Conservation (phyloP, 2,329 filamentous ascomycete genomes). For the Ophiostoma ips region DNA sequence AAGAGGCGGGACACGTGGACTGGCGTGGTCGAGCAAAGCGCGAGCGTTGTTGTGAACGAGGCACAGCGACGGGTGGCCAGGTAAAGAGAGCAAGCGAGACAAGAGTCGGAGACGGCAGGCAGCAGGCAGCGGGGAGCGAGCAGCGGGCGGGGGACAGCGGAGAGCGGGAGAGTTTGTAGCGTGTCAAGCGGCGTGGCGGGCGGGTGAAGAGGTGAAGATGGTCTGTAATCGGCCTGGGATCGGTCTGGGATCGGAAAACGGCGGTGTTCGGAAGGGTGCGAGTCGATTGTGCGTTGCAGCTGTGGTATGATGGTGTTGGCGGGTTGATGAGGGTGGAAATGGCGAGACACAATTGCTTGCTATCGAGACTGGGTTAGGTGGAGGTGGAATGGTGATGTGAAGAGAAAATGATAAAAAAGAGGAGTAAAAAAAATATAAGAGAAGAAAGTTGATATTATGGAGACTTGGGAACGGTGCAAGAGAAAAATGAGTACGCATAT, state of each 20-base stretch:
- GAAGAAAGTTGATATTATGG: background rate
- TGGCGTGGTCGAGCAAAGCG: too few species aligned
- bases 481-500: background rate
- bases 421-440: slow-evolving; percentile 2
- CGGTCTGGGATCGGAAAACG: background rate
- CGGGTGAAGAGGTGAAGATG: too few species aligned
- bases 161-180: background rate
- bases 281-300: background rate
- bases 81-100: background rate
- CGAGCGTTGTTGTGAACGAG: background rate
- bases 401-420: slow-evolving; percentile 3
- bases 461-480: background rate
- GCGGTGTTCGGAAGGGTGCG: background rate
- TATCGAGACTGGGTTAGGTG: background rate
- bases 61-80: background rate
- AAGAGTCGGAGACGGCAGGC: background rate
- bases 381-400: background rate
- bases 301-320: background rate
- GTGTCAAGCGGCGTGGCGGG: background rate
- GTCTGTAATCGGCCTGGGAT: too few species aligned
- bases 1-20: background rate
- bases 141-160: too few species aligned
- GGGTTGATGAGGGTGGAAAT: background rate
- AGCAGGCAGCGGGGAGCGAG: too few species aligned
- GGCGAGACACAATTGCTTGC: background rate